Conservation (phyloP, 768 basidiomycete genomes). For the Cantharellus cinnabarinus region DNA sequence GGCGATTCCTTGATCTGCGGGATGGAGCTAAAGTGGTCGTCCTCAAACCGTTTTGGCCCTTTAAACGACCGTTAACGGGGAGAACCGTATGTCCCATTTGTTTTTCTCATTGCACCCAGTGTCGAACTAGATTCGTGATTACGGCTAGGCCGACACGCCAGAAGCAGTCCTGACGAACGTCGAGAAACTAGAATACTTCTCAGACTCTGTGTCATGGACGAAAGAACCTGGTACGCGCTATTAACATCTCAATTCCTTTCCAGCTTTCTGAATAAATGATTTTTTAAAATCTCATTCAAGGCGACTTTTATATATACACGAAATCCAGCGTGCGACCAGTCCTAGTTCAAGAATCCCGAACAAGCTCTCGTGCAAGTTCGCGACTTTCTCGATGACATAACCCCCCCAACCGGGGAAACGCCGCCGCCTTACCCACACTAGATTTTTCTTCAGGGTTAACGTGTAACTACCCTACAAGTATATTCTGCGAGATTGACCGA, state of each 20-base stretch:
- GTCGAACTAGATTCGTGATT: too few species aligned
- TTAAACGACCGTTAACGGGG: slow-evolving; percentile 56
- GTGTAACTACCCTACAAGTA: too few species aligned
- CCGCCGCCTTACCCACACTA: too few species aligned
- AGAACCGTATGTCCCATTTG: slow-evolving; percentile 38
- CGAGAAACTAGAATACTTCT: not conserved
- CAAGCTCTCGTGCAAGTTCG: too few species aligned
- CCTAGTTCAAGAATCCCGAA: too few species aligned
- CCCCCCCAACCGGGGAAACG: too few species aligned
- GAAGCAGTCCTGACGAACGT: not conserved
- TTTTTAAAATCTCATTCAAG: not conserved
- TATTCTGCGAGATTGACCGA: too few species aligned
- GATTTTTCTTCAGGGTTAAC: too few species aligned
- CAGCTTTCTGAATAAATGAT: not conserved
- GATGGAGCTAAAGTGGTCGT: slow-evolving; percentile 83
- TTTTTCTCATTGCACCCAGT: too few species aligned
- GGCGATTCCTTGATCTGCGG: slow-evolving; percentile 85
- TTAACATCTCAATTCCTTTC: not conserved
- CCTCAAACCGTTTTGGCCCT: slow-evolving; percentile 58
- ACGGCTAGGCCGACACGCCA: not conserved
- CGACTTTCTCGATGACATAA: too few species aligned
- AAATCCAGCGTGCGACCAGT: not conserved
- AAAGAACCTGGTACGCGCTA: not conserved
- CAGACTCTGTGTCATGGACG: not conserved
- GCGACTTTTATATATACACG: not conserved